Conservation (phyloP, 2,329 filamentous ascomycete species). For the Microsporum ferrugineum region DNA sequence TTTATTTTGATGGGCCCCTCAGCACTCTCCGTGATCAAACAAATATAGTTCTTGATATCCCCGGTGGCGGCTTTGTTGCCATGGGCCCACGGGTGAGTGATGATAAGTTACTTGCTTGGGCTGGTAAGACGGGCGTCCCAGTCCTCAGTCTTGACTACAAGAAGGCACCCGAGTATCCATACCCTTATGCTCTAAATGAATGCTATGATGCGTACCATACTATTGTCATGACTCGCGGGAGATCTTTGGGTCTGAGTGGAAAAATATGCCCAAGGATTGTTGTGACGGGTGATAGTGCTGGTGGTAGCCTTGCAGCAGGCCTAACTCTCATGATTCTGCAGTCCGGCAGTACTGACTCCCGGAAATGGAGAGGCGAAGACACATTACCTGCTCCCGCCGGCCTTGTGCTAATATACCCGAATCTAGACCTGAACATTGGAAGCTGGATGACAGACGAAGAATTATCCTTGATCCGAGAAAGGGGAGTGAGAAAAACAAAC, state of each 20-base stretch:
- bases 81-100: slow-evolving; percentile 94
- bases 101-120: slow-evolving; percentile 88
- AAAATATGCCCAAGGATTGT: slow-evolving; percentile 55
- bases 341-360: slow-evolving; percentile 47
- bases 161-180: slow-evolving; percentile 75
- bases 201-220: slow-evolving; percentile 77
- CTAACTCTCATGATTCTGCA: slow-evolving; percentile 85
- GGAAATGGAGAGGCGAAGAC: slow-evolving; percentile 45
- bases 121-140: slow-evolving; percentile 75
- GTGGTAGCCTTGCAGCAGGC: slow-evolving; percentile 68
- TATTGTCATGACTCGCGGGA: slow-evolving; percentile 58
- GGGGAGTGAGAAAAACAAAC: slow-evolving; percentile 66
- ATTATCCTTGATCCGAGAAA: slow-evolving; percentile 83
- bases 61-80: slow-evolving; percentile 88
- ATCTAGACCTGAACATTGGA: slow-evolving; percentile 90
- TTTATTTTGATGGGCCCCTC: slow-evolving; percentile 86
- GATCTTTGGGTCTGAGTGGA: slow-evolving; percentile 64
- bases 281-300: slow-evolving; percentile 68
- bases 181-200: slow-evolving; percentile 75
- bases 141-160: slow-evolving; percentile 84
- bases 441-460: slow-evolving; percentile 99
- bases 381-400: slow-evolving; percentile 66
- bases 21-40: slow-evolving; percentile 64
- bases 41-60: slow-evolving; percentile 75
- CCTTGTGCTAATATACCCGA: slow-evolving; percentile 76